Conservation (phyloP, 768 basidiomycete genomes). For the Lactarius pseudohatsudake region DNA sequence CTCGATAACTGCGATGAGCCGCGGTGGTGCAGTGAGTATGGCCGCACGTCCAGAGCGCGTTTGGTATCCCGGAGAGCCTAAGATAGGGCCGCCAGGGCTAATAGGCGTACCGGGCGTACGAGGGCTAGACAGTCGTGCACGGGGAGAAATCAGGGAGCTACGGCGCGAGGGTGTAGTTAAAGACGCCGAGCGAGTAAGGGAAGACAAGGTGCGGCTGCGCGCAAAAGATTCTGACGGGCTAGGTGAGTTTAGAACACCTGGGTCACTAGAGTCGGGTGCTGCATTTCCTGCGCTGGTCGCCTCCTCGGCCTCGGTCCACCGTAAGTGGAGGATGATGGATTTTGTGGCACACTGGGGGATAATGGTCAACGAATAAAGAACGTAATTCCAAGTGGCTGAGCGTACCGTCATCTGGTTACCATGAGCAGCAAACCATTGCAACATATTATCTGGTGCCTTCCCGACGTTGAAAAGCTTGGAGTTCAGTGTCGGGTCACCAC, state of each 20-base stretch:
- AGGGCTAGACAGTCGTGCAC: constrained; percentile 35
- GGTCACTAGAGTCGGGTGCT: constrained; percentile 26
- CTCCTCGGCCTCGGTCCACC: constrained; percentile 76
- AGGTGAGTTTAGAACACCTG: constrained; percentile 31
- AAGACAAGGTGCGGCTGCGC: constrained; percentile 46
- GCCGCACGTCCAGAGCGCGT: constrained; percentile 67
- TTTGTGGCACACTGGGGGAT: constrained; percentile 76
- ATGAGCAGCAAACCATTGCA: constrained; percentile 93
- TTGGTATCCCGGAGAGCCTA: constrained; percentile 37
- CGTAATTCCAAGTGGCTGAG: constrained; percentile 11
- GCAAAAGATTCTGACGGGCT: constrained; percentile 32
- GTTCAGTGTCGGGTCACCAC: constrained; percentile 61
- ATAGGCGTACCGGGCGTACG: constrained; percentile 50
- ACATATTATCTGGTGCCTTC: constrained; percentile 79
- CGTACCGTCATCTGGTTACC: constrained; percentile 87
- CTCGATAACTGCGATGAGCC: constrained; percentile 77
- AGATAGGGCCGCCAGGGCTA: constrained; percentile 36
- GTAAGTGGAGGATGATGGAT: constrained; percentile 78
- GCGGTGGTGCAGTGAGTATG: constrained; percentile 80
- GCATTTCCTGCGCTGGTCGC: constrained; percentile 27
- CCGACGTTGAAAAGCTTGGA: constrained; percentile 77
- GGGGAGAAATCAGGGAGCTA: constrained; percentile 32
- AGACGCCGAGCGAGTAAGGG: constrained; percentile 55
- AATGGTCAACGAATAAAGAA: background rate
- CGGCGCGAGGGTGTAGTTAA: constrained; percentile 46